Conservation (phyloP, 352 stramenopile genomes). For the Thalassiosira mediterranea region DNA sequence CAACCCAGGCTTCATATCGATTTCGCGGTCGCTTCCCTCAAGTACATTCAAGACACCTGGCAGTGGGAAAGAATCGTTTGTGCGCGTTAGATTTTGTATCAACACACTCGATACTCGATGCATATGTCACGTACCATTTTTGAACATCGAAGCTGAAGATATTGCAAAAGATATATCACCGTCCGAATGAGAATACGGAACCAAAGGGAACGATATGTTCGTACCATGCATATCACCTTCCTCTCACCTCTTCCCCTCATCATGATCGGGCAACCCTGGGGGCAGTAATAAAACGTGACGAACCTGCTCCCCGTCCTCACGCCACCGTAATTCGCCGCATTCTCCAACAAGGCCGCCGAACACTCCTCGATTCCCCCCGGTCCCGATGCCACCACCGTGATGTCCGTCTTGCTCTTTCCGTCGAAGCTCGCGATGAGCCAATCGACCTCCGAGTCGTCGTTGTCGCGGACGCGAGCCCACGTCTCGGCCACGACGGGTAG, state of each 20-base stretch:
- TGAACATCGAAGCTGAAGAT: constrained; percentile 80
- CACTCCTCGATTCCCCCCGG: constrained; percentile 64
- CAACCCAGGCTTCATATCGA: constrained; percentile 69
- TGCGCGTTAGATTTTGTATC: not conserved
- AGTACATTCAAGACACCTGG: constrained; percentile 79
- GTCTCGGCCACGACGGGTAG: constrained; percentile 62
- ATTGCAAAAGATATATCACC: no score
- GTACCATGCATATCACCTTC: not conserved
- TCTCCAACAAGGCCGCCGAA: constrained; percentile 46
- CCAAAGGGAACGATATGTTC: not conserved
- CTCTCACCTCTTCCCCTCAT: constrained; percentile 53
- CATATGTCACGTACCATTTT: constrained; percentile 68
- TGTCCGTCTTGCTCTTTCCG: constrained; percentile 73
- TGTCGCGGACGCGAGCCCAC: constrained; percentile 70
- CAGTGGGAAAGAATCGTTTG: not conserved
- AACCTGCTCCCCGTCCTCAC: constrained; percentile 67
- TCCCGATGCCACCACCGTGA: constrained; percentile 70
- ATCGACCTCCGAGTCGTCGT: constrained; percentile 65
- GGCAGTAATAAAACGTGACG: constrained; percentile 72
- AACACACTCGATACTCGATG: not conserved
- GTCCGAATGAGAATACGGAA: not conserved
- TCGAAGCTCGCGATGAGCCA: constrained; percentile 78
- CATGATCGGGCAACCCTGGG: constrained; percentile 64
- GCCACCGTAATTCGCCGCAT: constrained; percentile 68
- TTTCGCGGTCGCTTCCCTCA: constrained; percentile 75